Conservation (phyloP, 768 basidiomycete genomes). For the Tylopilus felleus region DNA sequence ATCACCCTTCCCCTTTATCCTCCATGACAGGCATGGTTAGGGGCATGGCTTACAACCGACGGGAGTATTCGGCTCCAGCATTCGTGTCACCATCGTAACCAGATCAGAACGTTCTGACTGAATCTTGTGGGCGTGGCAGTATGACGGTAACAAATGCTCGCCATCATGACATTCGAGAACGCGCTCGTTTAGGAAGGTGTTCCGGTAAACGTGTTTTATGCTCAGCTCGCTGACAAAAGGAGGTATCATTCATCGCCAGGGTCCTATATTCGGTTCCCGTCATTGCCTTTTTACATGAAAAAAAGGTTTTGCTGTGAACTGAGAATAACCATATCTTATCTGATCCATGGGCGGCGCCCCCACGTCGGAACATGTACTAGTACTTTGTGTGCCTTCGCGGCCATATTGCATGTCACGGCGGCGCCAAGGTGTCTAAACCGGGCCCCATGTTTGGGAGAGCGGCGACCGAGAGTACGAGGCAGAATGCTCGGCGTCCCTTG, state of each 20-base stretch:
- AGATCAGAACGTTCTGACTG: conserved; percentile 10
- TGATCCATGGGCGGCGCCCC: not conserved
- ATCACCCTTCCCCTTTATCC: not conserved
- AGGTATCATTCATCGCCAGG: not conserved
- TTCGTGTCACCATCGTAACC: conserved; percentile 10
- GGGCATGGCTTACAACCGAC: too few species aligned
- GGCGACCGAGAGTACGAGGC: not conserved
- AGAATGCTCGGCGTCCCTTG: not conserved
- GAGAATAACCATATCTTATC: not conserved
- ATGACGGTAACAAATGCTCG: not conserved
- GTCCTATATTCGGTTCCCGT: not conserved
- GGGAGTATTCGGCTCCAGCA: not conserved
- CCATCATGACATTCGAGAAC: not conserved
- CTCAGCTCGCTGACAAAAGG: not conserved
- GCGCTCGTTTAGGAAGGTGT: not conserved
- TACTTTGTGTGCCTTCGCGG: not conserved
- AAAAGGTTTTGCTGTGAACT: not conserved
- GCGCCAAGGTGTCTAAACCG: not conserved
- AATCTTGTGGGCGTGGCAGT: not conserved
- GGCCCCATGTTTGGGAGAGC: not conserved
- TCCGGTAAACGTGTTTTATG: conserved; percentile 12
- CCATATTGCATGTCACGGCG: too few species aligned
- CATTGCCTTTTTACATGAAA: not conserved
- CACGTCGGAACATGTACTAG: too few species aligned
- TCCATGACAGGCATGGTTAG: not conserved